phyloP scores from a whole-genome alignment of 2,329 filamentous ascomycete species.

The Ceratocystis diversiconidia region DNA sequence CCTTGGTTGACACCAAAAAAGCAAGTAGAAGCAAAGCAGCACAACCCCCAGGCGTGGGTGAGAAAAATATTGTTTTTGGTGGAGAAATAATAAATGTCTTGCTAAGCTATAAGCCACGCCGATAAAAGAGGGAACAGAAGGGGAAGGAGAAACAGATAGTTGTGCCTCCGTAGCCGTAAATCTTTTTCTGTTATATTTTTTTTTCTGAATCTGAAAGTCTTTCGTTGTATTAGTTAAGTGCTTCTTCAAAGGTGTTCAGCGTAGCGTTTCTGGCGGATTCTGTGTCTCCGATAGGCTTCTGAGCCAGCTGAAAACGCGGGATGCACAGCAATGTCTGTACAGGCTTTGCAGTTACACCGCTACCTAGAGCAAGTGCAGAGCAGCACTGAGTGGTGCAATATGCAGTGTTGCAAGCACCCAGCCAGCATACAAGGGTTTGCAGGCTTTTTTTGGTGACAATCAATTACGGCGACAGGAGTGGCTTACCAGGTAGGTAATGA shows the following conservation, averaged over 20 bases:
- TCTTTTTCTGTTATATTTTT: not conserved
- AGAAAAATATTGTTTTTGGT: not conserved
- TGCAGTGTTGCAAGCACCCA: not conserved
- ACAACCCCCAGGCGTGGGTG: not conserved
- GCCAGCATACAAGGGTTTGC: not conserved
- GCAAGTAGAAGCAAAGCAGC: not conserved
- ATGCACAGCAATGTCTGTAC: not conserved
- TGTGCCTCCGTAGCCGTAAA: not conserved
- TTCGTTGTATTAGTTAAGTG: not conserved
- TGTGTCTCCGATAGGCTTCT: not conserved
- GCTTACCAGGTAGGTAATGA: not conserved
- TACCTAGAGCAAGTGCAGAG: not conserved
- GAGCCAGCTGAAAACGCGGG: not conserved
- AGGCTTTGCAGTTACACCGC: not conserved
- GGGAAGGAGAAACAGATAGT: not conserved
- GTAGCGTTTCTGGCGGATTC: not conserved
- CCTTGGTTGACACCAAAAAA: not conserved
- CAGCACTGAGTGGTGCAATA: not conserved
- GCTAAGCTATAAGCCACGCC: constrained; percentile 6
- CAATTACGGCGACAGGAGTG: not conserved
- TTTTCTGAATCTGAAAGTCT: not conserved
- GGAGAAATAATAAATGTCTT: constrained; percentile 1
- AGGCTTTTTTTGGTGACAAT: not conserved
- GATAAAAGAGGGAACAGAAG: not conserved
- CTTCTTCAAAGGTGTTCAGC: not conserved